These are phyloP conservation scores for Aspergillus diversus DNA, from an alignment of 495 filamentous ascomycete genomes.

Conservation along the genomic window DNA sequence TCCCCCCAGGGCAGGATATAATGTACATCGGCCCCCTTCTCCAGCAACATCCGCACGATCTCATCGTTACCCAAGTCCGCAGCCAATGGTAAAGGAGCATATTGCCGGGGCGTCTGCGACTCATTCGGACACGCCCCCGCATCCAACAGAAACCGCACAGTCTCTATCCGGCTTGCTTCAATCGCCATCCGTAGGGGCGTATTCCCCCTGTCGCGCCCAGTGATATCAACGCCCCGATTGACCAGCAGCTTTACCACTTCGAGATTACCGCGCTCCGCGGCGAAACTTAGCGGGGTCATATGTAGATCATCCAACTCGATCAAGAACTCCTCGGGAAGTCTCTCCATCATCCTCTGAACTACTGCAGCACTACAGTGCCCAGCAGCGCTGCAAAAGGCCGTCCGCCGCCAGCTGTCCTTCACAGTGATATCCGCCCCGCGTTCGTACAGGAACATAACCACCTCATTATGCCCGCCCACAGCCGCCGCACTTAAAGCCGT, in stretches of 20 bases:
- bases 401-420: neutral
- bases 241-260: neutral
- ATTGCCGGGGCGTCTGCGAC: neutral
- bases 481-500: neutral
- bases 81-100: neutral
- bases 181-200: neutral
- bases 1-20: neutral
- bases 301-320: neutral
- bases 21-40: neutral
- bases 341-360: neutral
- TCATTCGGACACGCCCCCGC: neutral
- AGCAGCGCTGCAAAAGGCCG: neutral
- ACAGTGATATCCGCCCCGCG: neutral
- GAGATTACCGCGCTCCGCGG: neutral
- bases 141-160: neutral
- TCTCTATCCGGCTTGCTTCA: neutral
- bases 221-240: neutral
- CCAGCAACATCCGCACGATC: neutral
- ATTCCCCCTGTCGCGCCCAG: neutral
- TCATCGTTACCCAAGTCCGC: neutral
- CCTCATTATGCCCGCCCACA: neutral
- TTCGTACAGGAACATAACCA: neutral
- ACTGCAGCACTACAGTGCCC: neutral
- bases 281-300: neutral
- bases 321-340: neutral